Conservation (phyloP, 108 stramenopile genomes). For the Conticribra weissflogii region DNA sequence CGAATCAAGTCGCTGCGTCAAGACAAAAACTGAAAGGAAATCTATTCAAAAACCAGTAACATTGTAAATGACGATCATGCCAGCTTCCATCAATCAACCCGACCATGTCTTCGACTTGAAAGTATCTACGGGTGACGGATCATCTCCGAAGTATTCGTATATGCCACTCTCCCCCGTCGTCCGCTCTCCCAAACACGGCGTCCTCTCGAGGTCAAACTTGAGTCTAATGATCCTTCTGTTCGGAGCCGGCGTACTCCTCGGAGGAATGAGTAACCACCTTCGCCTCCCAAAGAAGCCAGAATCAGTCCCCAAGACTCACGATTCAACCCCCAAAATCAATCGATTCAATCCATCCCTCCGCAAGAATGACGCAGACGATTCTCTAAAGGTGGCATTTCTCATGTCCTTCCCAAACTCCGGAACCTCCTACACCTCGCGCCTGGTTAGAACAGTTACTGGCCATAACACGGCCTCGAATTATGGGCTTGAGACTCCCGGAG, state of each 20-base stretch:
- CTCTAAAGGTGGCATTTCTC: constrained; percentile 11
- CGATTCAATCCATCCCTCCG: not conserved
- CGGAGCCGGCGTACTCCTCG: constrained; percentile 1
- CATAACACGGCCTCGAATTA: constrained; percentile 24
- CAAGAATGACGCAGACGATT: not conserved
- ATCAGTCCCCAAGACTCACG: no score
- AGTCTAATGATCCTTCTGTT: constrained; percentile 9
- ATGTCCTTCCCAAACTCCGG: constrained; percentile 42
- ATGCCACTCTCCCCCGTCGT: not conserved
- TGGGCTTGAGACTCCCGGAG: constrained; percentile 1
- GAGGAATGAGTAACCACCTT: no score
- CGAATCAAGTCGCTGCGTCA: no score
- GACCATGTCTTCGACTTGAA: not conserved
- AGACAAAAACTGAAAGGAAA: no score
- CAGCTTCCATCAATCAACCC: not conserved
- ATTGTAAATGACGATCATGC: no score
- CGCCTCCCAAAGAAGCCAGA: no score
- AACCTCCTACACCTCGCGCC: constrained; percentile 26
- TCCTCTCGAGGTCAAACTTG: constrained; percentile 4
- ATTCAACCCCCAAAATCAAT: no score
- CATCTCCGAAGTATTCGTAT: not conserved
- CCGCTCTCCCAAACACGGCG: constrained; percentile 8
- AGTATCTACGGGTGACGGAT: not conserved
- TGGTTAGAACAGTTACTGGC: constrained; percentile 11
- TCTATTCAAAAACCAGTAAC: no score